Percentiles rank a stretch among this genome's conserved stretches.
Evolutionary conservation across 305 asterid genomes (phyloP).

Genomic region (Fraxinus angustifolia): DNA sequence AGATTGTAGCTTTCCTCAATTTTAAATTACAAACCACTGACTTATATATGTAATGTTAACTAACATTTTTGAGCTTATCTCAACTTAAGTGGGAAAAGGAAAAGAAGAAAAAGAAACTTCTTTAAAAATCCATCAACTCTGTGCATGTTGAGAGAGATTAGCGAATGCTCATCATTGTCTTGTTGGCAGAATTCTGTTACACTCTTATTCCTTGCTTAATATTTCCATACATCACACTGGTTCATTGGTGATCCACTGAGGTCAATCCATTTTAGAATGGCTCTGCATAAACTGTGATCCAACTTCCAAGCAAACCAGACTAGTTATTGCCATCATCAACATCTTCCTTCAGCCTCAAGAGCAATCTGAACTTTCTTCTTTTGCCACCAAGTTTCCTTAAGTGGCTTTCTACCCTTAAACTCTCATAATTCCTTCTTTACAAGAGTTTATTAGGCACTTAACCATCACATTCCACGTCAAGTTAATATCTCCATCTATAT

Average conservation of each 20-base stretch:
- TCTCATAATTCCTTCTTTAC: not conserved
- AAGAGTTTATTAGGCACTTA: not conserved
- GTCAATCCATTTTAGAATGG: not conserved
- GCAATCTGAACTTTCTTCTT: not conserved
- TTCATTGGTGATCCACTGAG: not conserved
- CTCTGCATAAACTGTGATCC: not conserved
- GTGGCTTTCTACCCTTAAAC: not conserved
- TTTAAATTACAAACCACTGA: constrained; percentile 3
- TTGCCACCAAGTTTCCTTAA: not conserved
- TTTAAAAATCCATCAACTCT: not conserved
- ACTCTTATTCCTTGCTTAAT: not conserved
- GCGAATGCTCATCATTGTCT: not conserved
- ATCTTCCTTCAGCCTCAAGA: not conserved
- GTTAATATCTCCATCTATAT: not conserved
- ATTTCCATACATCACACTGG: not conserved
- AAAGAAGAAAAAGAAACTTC: not conserved
- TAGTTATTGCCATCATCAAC: not conserved
- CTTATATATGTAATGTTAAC: not conserved
- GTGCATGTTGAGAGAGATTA: not conserved
- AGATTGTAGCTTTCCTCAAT: not conserved
- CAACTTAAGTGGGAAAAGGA: not conserved
- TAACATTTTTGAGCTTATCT: constrained; percentile 5
- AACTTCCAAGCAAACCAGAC: not conserved
- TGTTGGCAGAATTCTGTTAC: not conserved
- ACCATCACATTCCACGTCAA: not conserved